Base-by-base conservation (phyloP, 345 rosid genomes). In the Cardamine chenopodiifolia region DNA sequence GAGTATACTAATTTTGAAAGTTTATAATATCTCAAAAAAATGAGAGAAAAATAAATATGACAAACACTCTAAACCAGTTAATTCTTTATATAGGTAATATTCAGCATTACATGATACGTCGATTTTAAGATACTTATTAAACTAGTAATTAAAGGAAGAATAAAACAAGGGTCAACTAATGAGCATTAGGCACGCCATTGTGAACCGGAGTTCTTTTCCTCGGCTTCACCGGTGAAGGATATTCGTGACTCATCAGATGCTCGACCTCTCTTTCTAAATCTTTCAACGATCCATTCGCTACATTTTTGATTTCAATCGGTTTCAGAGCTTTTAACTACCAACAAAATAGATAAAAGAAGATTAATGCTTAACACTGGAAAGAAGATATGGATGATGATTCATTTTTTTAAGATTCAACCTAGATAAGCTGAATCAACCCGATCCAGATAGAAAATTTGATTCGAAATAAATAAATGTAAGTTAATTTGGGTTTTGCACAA, bases 131-230 rank as follows among this genome's bases (percentile, higher is more conserved):
- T 44, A 73, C 39, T 42, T 13, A 64, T 12, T 15, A 54, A 63
- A 15, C 20, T 39, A 72, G 8, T 28, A 37, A 20, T 2, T 32
- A 59, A 65, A 32, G 15, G 7, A 65, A 31, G 14, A 29, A 56
- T 1, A 25, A 20, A 8, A 48, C 52, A 58, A 56, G 35, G 14
- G 72, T 48, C 57, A n/a, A 75, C 22, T 45, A 75, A 22, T 56
- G 73, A 69, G 20, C 44, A 55, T 44, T 56, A 56, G 64, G 64
- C 31, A 69, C 6, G 2, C 44, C 47, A 70, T 76, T 76, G 57
- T 76, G 74, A 62, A 76, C 74, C 5, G 79, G 79, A 62, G 58
- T 49, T 69, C 79, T 53, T 54, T 76, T 76, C 58, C 13, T 69
- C 12, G 74, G 75, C 29, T 75, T 52, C 13, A 31, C 68, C 1